phyloP scores from a whole-genome alignment of 1,139 yeast species.

The Sugiyamaella neomexicana region DNA sequence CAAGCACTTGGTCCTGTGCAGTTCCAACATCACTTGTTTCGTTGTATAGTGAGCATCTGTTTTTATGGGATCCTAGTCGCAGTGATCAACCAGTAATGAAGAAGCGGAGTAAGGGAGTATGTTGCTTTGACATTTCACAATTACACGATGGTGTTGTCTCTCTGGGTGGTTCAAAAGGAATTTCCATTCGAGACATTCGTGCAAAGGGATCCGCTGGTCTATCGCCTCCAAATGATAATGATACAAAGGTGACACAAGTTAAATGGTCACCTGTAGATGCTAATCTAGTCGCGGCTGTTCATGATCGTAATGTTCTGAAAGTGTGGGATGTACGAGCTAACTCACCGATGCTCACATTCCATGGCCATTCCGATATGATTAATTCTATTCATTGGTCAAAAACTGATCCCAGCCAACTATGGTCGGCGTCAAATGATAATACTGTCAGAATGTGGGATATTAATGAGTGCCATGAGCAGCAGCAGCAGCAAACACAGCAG shows the following conservation, averaged over 20 bases:
- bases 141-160: conserved; percentile 56
- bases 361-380: conserved; percentile 58
- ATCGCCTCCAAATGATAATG: conserved; percentile 46
- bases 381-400: conserved; percentile 62
- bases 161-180: conserved; percentile 67
- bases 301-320: conserved; percentile 54
- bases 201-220: conserved; percentile 44
- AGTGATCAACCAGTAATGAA: conserved; percentile 56
- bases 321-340: conserved; percentile 74
- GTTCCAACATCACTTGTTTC: conserved; percentile 52
- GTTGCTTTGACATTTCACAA: conserved; percentile 54
- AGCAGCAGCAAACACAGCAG: neutral
- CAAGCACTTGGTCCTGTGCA: conserved; percentile 46
- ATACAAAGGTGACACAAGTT: conserved; percentile 46
- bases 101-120: conserved; percentile 53
- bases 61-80: conserved; percentile 69
- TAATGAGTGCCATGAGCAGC: conserved; percentile 28
- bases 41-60: conserved; percentile 61
- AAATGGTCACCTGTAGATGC: conserved; percentile 66
- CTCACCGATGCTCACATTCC: conserved; percentile 51
- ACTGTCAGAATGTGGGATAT: conserved; percentile 74
- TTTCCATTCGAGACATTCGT: conserved; percentile 67
- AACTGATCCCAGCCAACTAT: conserved; percentile 49
- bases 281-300: conserved; percentile 66
- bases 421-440: conserved; percentile 68